phyloP scores from a whole-genome alignment of 2,329 filamentous ascomycete genomes.

The Penicillium fuscoglaucum region DNA sequence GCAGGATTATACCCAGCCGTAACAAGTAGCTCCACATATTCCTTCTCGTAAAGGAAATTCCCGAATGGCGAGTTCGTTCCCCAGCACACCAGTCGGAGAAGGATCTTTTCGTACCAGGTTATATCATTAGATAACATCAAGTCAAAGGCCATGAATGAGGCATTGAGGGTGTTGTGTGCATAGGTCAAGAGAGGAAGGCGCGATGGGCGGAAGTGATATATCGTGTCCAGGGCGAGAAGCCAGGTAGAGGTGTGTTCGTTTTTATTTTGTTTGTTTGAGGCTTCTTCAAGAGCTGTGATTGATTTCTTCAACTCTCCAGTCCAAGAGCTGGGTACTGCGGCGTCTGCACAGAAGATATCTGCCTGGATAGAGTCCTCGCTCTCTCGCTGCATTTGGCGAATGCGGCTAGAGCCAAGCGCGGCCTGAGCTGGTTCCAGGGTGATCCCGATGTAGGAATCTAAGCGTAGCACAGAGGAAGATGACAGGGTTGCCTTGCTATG shows the following conservation, averaged over 20 bases:
- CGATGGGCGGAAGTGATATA: slow-evolving; percentile 60
- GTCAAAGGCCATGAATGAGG: slow-evolving; percentile 58
- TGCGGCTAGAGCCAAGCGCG: slow-evolving; percentile 30
- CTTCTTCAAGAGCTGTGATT: slow-evolving; percentile 1
- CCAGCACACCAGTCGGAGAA: slow-evolving; percentile 47
- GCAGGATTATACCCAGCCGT: slow-evolving; percentile 50
- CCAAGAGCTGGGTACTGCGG: slow-evolving; percentile 51
- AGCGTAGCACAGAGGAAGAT: neutral
- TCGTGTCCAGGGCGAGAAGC: slow-evolving; percentile 57
- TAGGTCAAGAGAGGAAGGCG: slow-evolving; percentile 49
- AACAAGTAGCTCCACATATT: slow-evolving; percentile 50
- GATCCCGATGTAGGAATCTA: slow-evolving; percentile 41
- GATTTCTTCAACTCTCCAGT: slow-evolving; percentile 25
- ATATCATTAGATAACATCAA: slow-evolving; percentile 43
- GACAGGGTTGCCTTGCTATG: neutral
- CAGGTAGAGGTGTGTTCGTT: slow-evolving; percentile 38
- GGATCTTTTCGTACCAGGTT: slow-evolving; percentile 30
- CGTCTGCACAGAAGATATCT: slow-evolving; percentile 52
- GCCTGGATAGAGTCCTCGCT: neutral
- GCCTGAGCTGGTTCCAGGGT: slow-evolving; percentile 53
- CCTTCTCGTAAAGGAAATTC: slow-evolving; percentile 50
- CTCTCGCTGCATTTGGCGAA: slow-evolving; percentile 5
- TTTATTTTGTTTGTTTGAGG: neutral
- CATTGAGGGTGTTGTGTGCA: slow-evolving; percentile 44
- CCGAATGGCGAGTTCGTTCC: slow-evolving; percentile 51